Base-by-base conservation (phyloP, 805 yeast species). In the Saccharomycopsis guyanensis region DNA sequence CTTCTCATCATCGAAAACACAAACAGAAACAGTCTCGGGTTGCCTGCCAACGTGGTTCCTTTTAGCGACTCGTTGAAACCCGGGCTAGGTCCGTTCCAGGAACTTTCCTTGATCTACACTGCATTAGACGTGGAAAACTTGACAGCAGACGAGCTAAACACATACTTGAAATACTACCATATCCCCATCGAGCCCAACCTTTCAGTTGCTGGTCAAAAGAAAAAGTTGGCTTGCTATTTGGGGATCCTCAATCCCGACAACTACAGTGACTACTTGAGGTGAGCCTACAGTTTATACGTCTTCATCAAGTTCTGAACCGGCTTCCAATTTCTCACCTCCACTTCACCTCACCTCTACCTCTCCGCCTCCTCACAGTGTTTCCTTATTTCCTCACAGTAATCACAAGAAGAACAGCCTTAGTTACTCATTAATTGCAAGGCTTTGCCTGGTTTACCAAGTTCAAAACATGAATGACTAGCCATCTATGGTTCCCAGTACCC, bases 1-100 rank as follows among this genome's bases (percentile, higher is more conserved):
- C 32, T 47, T 10, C 33, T 50, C 29, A 35, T 50, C 24, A 36
- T 50, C 20, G 53, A 50, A 25, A 50, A 50, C 18, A 47, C 42
- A 23, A 50, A 50, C 24, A 25, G 53, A 38, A 47, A 50, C 29
- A 40, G 42, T 33, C 43, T 41, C 22, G 51, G 51, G 15, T 36
- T 50, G 35, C 51, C 53, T 4, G 46, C 51, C n/a, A 50, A 50
- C 32, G 40, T 50, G 7, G 24, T 50, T 25, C 53, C 51, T n/a
- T 44, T 50, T 15, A 23, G 35, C n/a, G 49, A 47, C 13, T 16
- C 43, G 16, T 18, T 50, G n/a, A 36, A 41, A 23, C 53, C 51
- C 5, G 51, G 51, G 3, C 16, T 35, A 13, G 31, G 40, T 23
- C 46, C 50, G 41, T 47, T 46, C 25, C 40, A 44, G 41, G 43